Conservation (phyloP, 2,329 filamentous ascomycete genomes). For the Colletotrichum siamense region DNA sequence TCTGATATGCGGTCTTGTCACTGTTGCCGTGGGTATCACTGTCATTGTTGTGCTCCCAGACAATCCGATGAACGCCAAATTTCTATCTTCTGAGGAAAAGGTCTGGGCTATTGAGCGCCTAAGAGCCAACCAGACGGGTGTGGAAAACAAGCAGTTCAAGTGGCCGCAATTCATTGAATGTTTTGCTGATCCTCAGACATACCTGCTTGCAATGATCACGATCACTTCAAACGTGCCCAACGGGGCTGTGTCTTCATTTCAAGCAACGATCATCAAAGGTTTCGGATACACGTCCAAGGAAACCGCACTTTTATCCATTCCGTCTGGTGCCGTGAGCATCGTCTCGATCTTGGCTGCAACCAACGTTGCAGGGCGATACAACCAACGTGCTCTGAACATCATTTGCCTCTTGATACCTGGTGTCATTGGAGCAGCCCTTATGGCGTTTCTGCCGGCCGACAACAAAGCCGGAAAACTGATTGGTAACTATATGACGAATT, state of each 20-base stretch:
- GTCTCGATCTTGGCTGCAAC: constrained; percentile 64
- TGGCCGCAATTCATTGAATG: constrained; percentile 66
- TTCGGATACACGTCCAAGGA: constrained; percentile 64
- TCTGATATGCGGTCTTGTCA: constrained; percentile 66
- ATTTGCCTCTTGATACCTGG: constrained; percentile 3
- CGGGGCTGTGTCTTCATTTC: constrained; percentile 69
- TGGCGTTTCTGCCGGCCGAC: constrained; percentile 60
- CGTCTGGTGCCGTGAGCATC: constrained; percentile 67
- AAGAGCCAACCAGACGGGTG: constrained; percentile 76
- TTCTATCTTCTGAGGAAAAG: constrained; percentile 68
- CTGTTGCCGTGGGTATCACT: constrained; percentile 60
- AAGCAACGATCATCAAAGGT: constrained; percentile 67
- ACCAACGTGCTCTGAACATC: constrained; percentile 55
- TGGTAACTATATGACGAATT: constrained; percentile 70
- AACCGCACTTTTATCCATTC: constrained; percentile 69
- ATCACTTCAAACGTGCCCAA: constrained; percentile 69
- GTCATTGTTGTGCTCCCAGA: constrained; percentile 63
- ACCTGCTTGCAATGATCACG: constrained; percentile 65
- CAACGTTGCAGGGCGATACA: constrained; percentile 59
- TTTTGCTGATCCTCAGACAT: constrained; percentile 54
- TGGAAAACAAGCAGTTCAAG: constrained; percentile 75
- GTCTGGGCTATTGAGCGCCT: constrained; percentile 75
- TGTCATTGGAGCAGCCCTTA: constrained; percentile 57
- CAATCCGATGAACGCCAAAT: constrained; percentile 59
- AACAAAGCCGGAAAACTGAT: constrained; percentile 53